Conservation (phyloP, 805 yeast genomes). For the Metschnikowia matae region DNA sequence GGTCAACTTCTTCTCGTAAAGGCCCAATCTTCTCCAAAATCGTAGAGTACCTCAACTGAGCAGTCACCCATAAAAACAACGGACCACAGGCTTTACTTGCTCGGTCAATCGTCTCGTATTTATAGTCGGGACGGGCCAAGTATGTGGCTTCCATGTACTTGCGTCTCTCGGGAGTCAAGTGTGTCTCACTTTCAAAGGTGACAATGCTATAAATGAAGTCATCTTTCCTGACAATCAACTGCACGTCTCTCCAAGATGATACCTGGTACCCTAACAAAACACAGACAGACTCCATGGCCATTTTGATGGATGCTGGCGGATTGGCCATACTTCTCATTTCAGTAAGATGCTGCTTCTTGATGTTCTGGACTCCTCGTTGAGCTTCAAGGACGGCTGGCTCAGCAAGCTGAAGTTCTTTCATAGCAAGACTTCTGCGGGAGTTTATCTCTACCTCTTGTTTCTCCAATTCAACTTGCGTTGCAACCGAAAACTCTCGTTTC, state of each 20-base stretch:
- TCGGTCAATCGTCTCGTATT: slow-evolving; percentile 68
- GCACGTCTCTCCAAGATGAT: slow-evolving; percentile 76
- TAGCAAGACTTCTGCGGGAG: slow-evolving; percentile 49
- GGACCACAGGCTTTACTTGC: slow-evolving; percentile 98
- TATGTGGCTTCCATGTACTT: slow-evolving; percentile 55
- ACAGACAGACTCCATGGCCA: slow-evolving; percentile 86
- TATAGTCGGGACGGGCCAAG: slow-evolving; percentile 60
- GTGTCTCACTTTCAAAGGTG: slow-evolving; percentile 58
- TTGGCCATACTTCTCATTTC: slow-evolving; percentile 85
- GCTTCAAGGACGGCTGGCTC: slow-evolving; percentile 87
- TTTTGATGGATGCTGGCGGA: slow-evolving; percentile 84
- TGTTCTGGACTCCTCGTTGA: slow-evolving; percentile 82
- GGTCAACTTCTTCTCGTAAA: slow-evolving; percentile 56
- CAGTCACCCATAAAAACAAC: slow-evolving; percentile 78
- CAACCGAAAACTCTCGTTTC: slow-evolving; percentile 78
- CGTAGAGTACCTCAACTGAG: slow-evolving; percentile 75
- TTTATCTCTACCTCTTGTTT: slow-evolving; percentile 61
- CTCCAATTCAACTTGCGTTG: slow-evolving; percentile 64
- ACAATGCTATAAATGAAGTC: slow-evolving; percentile 85
- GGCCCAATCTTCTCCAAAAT: slow-evolving; percentile 75
- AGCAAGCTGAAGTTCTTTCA: slow-evolving; percentile 64
- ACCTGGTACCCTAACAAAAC: slow-evolving; percentile 69
- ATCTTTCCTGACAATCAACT: slow-evolving; percentile 72
- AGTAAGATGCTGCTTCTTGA: slow-evolving; percentile 86
- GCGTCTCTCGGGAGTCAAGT: slow-evolving; percentile 52